Base-by-base conservation (phyloP, 2,329 filamentous ascomycete genomes). In the Ramularia collo-cygni region DNA sequence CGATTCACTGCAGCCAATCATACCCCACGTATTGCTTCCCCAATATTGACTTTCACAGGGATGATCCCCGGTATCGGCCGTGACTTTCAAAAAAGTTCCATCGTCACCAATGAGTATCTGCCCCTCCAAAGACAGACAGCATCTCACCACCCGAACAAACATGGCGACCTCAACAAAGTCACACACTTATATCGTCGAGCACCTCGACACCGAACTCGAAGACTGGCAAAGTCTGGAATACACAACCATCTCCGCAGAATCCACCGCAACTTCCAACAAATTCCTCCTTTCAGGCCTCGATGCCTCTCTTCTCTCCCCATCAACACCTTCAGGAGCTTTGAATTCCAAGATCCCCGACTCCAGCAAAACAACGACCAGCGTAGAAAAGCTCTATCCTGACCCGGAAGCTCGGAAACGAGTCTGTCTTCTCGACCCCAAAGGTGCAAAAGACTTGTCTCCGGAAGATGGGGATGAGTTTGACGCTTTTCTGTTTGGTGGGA, bases 191-290 rank as follows among this genome's bases (percentile, higher is more conserved):
- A 85, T 96, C 57, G 89, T 96, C 55, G 90, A 96, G 71, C 90
- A 98, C 66, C 80, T 98, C 50, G 92, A 98, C 68, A 82, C 85
- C 28, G 92, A 98, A 65, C 75, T 98, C 19, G 92, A 93, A 24
- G 77, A 79, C 28, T 98, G 92, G 92, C 96, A 92, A 16, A 80
- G 86, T 49, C 77, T 96, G 38, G 92, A 98, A 69, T 98, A 98
- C 68, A 70, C 79, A 40, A 77, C 83, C 57, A 95, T 98, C 61
- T 87, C 87, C 37, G 71, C 76, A 45, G 92, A 98, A 70, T 87
- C 84, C 37, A 69, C 78, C 47, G 73, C 74, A 16, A 67, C 77
- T 3, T 75, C 76, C 24, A 77, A 80, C 40, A 72, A 71, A 18
- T 59, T 61, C 43, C 44, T 59, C 6, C 47, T 61, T 4, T 57